phyloP scores from a whole-genome alignment of 306 rosid species.

The Mimosa bimucronata region DNA sequence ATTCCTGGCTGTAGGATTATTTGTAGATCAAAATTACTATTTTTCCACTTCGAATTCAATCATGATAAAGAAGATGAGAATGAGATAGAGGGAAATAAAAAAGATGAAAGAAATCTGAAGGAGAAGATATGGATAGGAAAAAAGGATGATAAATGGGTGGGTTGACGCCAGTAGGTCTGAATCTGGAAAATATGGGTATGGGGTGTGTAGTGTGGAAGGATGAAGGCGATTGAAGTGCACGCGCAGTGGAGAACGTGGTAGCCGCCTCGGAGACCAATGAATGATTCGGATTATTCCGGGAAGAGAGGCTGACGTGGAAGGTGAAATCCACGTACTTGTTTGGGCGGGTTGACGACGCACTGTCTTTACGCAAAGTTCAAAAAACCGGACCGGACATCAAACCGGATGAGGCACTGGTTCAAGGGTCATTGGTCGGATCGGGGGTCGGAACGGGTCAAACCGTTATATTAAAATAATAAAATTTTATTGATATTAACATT shows the following conservation, averaged over 20 bases:
- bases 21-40: not conserved
- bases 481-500: no score
- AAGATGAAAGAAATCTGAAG: not conserved
- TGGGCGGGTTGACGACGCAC: not conserved
- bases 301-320: constrained; percentile 8
- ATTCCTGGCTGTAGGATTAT: not conserved
- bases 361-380: no score
- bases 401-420: no score
- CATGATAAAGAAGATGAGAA: not conserved
- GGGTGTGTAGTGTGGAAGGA: constrained; percentile 16
- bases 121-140: not conserved
- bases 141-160: not conserved
- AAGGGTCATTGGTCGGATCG: no score
- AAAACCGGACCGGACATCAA: no score
- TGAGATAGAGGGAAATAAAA: not conserved
- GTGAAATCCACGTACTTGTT: not conserved
- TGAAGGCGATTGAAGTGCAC: constrained; percentile 37
- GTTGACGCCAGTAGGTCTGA: constrained; percentile 1
- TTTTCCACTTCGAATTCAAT: not conserved
- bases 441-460: no score
- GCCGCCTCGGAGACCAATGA: constrained; percentile 46
- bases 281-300: not conserved
- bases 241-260: constrained; percentile 16
- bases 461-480: no score
- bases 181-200: not conserved